Evolutionary conservation across 805 yeast genomes (phyloP), one percentile per base, ranked within the genome.

Genomic region (Candida suzukii): DNA sequence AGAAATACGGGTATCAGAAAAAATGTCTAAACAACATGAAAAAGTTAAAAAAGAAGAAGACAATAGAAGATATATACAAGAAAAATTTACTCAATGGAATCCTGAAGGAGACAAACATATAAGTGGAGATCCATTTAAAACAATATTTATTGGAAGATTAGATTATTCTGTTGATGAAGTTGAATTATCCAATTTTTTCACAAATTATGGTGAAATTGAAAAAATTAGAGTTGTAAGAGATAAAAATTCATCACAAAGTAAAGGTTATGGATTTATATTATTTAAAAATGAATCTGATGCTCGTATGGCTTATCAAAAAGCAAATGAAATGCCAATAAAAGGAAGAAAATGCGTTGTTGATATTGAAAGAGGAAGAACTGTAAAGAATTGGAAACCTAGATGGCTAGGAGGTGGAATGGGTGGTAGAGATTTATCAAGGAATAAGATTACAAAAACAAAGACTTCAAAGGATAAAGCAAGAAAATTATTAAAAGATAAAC

Each of bases 351-450:
- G 80, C 8, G 60, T 83, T n/a, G 84, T 81, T 1, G 95, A 85
- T 53, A 71, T 76, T 37, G 93, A 83, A 54, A 59, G 91, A 43
- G 84, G 88, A 2, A 63, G 93, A 36, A 59, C 77, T 1, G 72
- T 74, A 14, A 73, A 81, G 41, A 74, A 71, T 48, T 85, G 90
- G 83, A 72, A 70, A 41, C 93, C 95, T 0, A 57, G 83, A 50
- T 58, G 91, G 44, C 66, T 91, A 2, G 96, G 96, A 1, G 97
- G 97, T 4, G 97, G 97, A 0, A 61, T 85, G n/a, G 97, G 97
- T 4, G 96, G 96, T 1, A 46, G 63, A 40, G 37, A 38, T 16
- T 41, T 7, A 11, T 26, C 29, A 12, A 26, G 13, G 29, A n/a
- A n/a, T 4, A 26, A n/a, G 19, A 16, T 16, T 11, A 18, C 31